Evolutionary conservation across 208 protist species (phyloP).

Genomic region (Acanthamoeba culbertsoni): DNA sequence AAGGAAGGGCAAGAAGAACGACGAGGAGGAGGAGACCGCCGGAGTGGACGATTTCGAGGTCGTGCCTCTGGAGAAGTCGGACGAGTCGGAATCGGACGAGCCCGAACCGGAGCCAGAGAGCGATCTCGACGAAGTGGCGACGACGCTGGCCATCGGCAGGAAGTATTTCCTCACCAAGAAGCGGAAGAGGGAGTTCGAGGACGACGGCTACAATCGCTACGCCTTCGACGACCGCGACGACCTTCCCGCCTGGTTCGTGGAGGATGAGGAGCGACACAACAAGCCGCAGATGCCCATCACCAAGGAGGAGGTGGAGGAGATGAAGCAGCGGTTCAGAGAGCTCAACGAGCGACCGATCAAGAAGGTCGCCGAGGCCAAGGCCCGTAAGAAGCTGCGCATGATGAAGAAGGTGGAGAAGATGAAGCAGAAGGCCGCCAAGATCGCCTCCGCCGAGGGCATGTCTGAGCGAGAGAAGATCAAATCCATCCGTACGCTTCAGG

Average conservation of each 20-base stretch:
- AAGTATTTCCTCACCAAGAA: conserved; percentile 71
- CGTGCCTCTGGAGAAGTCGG: background rate
- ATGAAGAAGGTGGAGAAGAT: conserved; percentile 88
- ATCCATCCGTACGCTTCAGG: conserved; percentile 58
- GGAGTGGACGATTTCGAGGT: conserved; percentile 52
- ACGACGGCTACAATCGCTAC: conserved; percentile 84
- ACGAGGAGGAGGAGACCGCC: conserved; percentile 11
- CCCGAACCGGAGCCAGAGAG: conserved; percentile 65
- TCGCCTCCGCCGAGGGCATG: conserved; percentile 70
- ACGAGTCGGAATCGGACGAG: background rate
- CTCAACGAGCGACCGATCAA: conserved; percentile 95
- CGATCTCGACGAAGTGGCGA: conserved; percentile 57
- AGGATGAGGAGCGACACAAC: conserved; percentile 80
- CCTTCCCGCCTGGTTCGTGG: conserved; percentile 82
- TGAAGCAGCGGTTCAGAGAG: conserved; percentile 89
- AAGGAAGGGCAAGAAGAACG: conserved; percentile 58
- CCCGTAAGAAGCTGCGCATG: conserved; percentile 90
- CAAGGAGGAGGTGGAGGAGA: conserved; percentile 90
- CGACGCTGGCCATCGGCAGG: conserved; percentile 65
- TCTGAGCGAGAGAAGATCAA: conserved; percentile 66
- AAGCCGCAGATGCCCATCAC: conserved; percentile 78
- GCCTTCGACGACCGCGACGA: conserved; percentile 75
- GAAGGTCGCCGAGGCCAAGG: conserved; percentile 96
- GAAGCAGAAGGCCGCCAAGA: conserved; percentile 86
- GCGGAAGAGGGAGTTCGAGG: conserved; percentile 75